Percentiles rank a stretch among this genome's conserved stretches.
Evolutionary conservation across 768 basidiomycete genomes (phyloP).

Genomic region (Sporobolomyces roseus): DNA sequence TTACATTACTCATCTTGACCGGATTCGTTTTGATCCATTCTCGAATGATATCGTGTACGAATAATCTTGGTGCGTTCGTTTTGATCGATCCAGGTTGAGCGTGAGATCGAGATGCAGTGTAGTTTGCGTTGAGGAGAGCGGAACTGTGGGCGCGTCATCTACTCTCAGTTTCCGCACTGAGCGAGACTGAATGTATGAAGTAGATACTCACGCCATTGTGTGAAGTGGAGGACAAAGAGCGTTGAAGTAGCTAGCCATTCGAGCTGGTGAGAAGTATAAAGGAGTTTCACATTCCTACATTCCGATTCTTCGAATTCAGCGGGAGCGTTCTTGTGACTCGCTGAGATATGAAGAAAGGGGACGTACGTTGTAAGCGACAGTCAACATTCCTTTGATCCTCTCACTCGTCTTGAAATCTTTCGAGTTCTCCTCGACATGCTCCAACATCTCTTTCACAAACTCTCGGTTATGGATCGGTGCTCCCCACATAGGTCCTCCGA

Average conservation of each 20-base stretch:
- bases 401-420: constrained; percentile 48
- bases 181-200: too few relatives aligned
- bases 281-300: constrained; percentile 72
- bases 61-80: constrained; percentile 68
- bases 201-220: constrained; percentile 62
- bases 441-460: constrained; percentile 71
- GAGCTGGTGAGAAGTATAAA: constrained; percentile 84
- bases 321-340: too few relatives aligned
- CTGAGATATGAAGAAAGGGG: too few relatives aligned
- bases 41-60: constrained; percentile 76
- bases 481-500: constrained; percentile 97
- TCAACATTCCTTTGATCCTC: constrained; percentile 94
- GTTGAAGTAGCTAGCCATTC: constrained; percentile 75
- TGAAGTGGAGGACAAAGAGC: constrained; percentile 70
- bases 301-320: too few relatives aligned
- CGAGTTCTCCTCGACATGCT: constrained; percentile 60
- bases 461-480: constrained; percentile 72
- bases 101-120: constrained; percentile 84
- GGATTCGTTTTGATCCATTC: constrained; percentile 78
- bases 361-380: constrained; percentile 76
- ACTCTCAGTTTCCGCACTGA: too few relatives aligned
- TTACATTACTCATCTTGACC: constrained; percentile 76
- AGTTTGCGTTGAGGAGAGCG: constrained; percentile 79
- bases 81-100: constrained; percentile 84
- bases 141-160: constrained; percentile 56